Evolutionary conservation across 164 flowering plant genomes (phyloP).

Genomic region (Malania oleifera): DNA sequence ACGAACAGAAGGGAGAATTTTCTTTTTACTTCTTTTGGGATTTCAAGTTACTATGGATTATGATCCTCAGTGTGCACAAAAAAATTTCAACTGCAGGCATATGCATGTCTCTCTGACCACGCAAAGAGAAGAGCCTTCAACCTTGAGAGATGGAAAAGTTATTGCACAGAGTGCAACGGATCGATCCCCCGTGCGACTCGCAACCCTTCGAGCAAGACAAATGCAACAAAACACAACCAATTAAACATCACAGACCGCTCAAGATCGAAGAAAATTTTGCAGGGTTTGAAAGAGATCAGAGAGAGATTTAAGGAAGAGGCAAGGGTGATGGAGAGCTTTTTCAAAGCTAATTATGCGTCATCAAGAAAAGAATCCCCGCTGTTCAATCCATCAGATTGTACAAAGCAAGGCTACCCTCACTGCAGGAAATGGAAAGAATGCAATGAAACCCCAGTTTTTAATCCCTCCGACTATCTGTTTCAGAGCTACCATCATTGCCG

Average conservation of each 20-base stretch:
- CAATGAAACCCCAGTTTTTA: slow-evolving; percentile 25
- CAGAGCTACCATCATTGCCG: slow-evolving; percentile 25
- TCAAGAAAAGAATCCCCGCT: slow-evolving; percentile 39
- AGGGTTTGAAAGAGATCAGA: slow-evolving; percentile 32
- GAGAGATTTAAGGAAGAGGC: slow-evolving; percentile 55
- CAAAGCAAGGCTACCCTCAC: slow-evolving; percentile 26
- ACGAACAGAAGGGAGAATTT: no score
- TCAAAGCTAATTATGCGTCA: slow-evolving; percentile 26
- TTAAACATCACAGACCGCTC: slow-evolving; percentile 2
- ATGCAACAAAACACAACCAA: slow-evolving; percentile 6
- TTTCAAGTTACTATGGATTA: neutral
- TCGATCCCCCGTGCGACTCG: slow-evolving; percentile 11
- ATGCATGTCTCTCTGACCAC: slow-evolving; percentile 51
- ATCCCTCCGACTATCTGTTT: slow-evolving; percentile 19
- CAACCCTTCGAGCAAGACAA: slow-evolving; percentile 5
- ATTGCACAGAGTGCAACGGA: slow-evolving; percentile 48
- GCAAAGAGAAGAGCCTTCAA: slow-evolving; percentile 51
- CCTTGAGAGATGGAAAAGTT: slow-evolving; percentile 35
- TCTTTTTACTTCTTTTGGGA: neutral
- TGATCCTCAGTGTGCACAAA: neutral
- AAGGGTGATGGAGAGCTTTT: slow-evolving; percentile 47
- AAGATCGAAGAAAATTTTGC: slow-evolving; percentile 17
- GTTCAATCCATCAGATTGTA: slow-evolving; percentile 37
- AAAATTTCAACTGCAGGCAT: slow-evolving; percentile 44
- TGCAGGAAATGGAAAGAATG: slow-evolving; percentile 16